phyloP scores from a whole-genome alignment of 106 monocot species.

The Platanthera guangdongensis region DNA sequence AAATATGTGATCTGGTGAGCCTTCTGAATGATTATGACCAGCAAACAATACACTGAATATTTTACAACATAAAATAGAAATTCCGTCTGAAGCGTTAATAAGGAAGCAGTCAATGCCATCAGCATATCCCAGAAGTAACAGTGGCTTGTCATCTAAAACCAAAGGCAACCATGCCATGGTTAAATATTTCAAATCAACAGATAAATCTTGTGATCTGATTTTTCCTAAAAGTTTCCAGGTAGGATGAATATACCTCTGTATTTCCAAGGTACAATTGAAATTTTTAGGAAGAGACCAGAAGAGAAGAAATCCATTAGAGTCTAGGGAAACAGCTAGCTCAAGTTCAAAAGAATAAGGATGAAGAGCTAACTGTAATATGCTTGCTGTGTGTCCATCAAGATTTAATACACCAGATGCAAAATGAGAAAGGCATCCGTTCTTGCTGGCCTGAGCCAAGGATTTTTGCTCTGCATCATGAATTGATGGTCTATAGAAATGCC shows the following conservation, averaged over 20 bases:
- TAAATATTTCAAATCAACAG: slow-evolving; percentile 33
- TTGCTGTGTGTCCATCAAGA: slow-evolving; percentile 59
- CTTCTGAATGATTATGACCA: slow-evolving; percentile 15
- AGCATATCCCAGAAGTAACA: slow-evolving; percentile 68
- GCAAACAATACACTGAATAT: slow-evolving; percentile 54
- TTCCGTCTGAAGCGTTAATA: slow-evolving; percentile 26
- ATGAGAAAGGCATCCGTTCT: slow-evolving; percentile 34
- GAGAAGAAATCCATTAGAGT: slow-evolving; percentile 63
- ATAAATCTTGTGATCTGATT: slow-evolving; percentile 27
- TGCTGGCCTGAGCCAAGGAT: slow-evolving; percentile 11
- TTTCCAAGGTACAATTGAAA: slow-evolving; percentile 23
- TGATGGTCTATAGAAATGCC: slow-evolving; percentile 25
- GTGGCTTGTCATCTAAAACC: slow-evolving; percentile 37
- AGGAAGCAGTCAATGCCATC: slow-evolving; percentile 73
- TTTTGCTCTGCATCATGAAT: slow-evolving; percentile 11
- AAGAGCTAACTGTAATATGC: slow-evolving; percentile 51
- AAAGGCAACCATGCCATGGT: slow-evolving; percentile 71
- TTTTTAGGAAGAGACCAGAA: slow-evolving; percentile 78
- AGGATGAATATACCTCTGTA: slow-evolving; percentile 29
- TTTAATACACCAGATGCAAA: slow-evolving; percentile 25
- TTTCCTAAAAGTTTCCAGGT: slow-evolving; percentile 57
- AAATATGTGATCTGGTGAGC: slow-evolving; percentile 49
- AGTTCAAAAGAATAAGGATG: slow-evolving; percentile 54
- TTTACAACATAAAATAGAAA: slow-evolving; percentile 37
- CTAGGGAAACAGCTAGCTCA: slow-evolving; percentile 70